Conservation (phyloP, 2,329 filamentous ascomycete genomes). For the Hypoxylon sp. region DNA sequence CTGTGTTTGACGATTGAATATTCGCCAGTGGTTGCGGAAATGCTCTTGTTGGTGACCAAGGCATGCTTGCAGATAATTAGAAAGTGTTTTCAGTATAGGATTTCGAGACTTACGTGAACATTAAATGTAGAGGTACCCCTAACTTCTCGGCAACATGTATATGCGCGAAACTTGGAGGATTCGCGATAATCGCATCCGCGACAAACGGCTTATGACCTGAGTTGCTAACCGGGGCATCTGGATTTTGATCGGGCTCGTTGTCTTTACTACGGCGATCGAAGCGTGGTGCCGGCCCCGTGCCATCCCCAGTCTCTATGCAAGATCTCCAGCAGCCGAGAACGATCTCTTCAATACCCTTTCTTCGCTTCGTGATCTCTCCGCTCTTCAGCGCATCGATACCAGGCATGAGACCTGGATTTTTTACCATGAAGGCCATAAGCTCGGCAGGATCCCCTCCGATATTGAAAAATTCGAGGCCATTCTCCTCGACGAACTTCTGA, state of each 20-base stretch:
- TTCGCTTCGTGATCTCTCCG: slow-evolving; percentile 76
- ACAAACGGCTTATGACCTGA: slow-evolving; percentile 52
- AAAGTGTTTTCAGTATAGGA: slow-evolving; percentile 9
- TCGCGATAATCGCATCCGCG: slow-evolving; percentile 62
- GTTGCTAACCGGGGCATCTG: slow-evolving; percentile 35
- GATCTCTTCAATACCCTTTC: slow-evolving; percentile 77
- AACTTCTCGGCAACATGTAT: slow-evolving; percentile 76
- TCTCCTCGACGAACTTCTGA: slow-evolving; percentile 65
- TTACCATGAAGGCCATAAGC: slow-evolving; percentile 77
- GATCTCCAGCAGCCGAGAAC: slow-evolving; percentile 81
- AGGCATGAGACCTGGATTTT: slow-evolving; percentile 81
- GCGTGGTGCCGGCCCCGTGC: slow-evolving; percentile 61
- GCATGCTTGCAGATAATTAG: slow-evolving; percentile 69
- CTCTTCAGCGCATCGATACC: slow-evolving; percentile 75
- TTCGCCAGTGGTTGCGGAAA: slow-evolving; percentile 92
- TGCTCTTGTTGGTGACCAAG: slow-evolving; percentile 86
- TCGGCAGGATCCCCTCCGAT: slow-evolving; percentile 70
- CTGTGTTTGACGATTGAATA: slow-evolving; percentile 77
- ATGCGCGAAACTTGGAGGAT: slow-evolving; percentile 76
- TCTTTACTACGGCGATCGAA: slow-evolving; percentile 54
- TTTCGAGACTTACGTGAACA: slow-evolving; percentile 73
- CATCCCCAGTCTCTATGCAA: slow-evolving; percentile 79
- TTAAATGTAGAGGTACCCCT: slow-evolving; percentile 76
- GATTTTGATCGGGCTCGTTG: slow-evolving; percentile 28
- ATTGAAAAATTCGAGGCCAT: slow-evolving; percentile 70